Percentiles rank a stretch among this genome's conserved stretches.
Evolutionary conservation across 495 filamentous ascomycete species (phyloP).

Genomic region (Neurospora discreta): DNA sequence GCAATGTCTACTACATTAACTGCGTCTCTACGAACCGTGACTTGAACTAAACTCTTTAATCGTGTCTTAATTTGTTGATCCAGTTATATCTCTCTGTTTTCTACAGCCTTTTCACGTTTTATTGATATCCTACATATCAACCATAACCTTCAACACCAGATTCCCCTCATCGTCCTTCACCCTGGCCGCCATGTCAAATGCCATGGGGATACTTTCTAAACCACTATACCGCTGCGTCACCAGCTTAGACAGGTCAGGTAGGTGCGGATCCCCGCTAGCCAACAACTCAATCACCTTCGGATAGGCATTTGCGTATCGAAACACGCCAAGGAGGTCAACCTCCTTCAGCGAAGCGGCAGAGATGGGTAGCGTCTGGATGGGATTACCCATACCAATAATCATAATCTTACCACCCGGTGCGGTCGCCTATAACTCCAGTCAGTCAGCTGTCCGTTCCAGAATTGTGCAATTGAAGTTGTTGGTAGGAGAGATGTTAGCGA

Average conservation of each 20-base stretch:
- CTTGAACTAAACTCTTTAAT: not conserved
- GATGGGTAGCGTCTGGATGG: conserved; percentile 77
- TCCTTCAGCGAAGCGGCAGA: conserved; percentile 80
- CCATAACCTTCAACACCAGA: conserved; percentile 44
- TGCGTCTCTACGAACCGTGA: not conserved
- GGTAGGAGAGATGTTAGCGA: not conserved
- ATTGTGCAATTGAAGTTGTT: not conserved
- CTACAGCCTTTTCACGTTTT: not conserved
- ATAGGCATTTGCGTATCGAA: conserved; percentile 84
- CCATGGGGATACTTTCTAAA: conserved; percentile 30
- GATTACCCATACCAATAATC: conserved; percentile 90
- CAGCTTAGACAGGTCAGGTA: conserved; percentile 49
- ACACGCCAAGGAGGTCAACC: conserved; percentile 84
- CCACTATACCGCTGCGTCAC: conserved; percentile 59
- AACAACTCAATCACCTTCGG: conserved; percentile 63
- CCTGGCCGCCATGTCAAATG: conserved; percentile 41
- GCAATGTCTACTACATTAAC: not conserved
- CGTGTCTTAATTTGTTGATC: not conserved
- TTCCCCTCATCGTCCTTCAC: conserved; percentile 42
- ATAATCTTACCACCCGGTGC: conserved; percentile 70
- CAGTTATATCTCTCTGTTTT: not conserved
- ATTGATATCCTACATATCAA: conserved; percentile 27
- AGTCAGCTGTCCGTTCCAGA: not conserved
- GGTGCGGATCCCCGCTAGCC: conserved; percentile 40
- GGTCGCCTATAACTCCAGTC: conserved; percentile 35